A percentile compares a stretch with the other conserved stretches of the same genome.
Evolutionary conservation across 306 rosid genomes (phyloP).

Genomic region (Inga laurina): DNA sequence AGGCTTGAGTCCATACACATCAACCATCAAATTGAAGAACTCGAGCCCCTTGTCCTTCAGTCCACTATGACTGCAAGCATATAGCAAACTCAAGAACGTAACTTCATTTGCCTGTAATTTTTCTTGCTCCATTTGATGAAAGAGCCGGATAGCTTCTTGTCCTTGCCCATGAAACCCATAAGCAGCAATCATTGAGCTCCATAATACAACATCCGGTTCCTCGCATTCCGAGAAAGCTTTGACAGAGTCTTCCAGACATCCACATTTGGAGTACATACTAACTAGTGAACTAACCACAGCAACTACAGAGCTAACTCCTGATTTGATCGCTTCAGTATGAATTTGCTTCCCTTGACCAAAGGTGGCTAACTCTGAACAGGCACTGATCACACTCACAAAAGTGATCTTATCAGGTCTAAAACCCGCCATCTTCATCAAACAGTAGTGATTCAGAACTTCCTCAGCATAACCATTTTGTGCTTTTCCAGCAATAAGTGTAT

Average conservation of each 20-base stretch:
- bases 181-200: constrained; percentile 92
- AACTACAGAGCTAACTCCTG: constrained; percentile 66
- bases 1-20: constrained; percentile 63
- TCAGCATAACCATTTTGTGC: constrained; percentile 64
- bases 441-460: constrained; percentile 68
- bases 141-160: constrained; percentile 70
- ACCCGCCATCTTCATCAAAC: constrained; percentile 71
- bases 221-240: constrained; percentile 65
- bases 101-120: constrained; percentile 70
- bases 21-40: constrained; percentile 69
- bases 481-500: constrained; percentile 90
- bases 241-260: constrained; percentile 73
- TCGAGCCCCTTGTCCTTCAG: constrained; percentile 74
- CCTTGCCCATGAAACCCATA: constrained; percentile 91
- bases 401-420: constrained; percentile 80
- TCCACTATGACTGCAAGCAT: constrained; percentile 91
- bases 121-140: constrained; percentile 68
- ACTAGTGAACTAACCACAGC: constrained; percentile 70
- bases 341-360: constrained; percentile 90
- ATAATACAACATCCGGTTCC: constrained; percentile 61
- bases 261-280: constrained; percentile 88
- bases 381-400: constrained; percentile 71
- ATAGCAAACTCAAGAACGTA: constrained; percentile 86
- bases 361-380: constrained; percentile 74
- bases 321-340: constrained; percentile 80